A percentile compares a stretch with the other conserved stretches of the same genome.
phyloP scores from a whole-genome alignment of 768 basidiomycete species.

The Pholiota molesta region DNA sequence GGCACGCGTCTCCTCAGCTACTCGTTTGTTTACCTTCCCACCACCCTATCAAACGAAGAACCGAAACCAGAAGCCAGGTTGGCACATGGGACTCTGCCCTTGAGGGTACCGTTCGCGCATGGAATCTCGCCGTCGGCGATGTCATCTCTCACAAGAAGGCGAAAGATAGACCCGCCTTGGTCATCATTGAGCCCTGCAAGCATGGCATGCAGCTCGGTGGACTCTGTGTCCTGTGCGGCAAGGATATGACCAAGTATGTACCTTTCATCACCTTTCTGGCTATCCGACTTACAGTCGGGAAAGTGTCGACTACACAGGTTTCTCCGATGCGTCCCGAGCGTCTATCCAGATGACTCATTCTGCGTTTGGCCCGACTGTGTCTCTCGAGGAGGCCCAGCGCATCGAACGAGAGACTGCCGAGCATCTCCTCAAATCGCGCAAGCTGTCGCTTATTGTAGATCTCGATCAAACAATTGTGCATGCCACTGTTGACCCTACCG shows the following conservation, averaged over 20 bases:
- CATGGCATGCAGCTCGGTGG: constrained; percentile 93
- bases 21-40: constrained; percentile 67
- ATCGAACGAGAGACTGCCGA: constrained; percentile 84
- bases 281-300: constrained; percentile 10
- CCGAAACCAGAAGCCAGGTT: constrained; percentile 68
- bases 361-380: constrained; percentile 88
- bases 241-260: constrained; percentile 89
- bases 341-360: constrained; percentile 95
- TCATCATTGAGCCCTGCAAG: constrained; percentile 90
- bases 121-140: constrained; percentile 72
- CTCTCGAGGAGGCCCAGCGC: constrained; percentile 87
- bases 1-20: constrained; percentile 85
- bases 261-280: constrained; percentile 10
- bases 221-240: constrained; percentile 92
- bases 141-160: constrained; percentile 62
- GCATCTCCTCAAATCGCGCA: constrained; percentile 72
- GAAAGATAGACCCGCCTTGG: constrained; percentile 60
- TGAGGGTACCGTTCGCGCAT: constrained; percentile 74
- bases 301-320: constrained; percentile 84
- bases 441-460: constrained; percentile 95
- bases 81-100: constrained; percentile 91
- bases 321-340: constrained; percentile 84
- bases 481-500: constrained; percentile 97
- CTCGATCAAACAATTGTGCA: constrained; percentile 99
- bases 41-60: constrained; percentile 34